Base-by-base conservation (phyloP, 2,329 filamentous ascomycete genomes). In the Curvularia sp. region DNA sequence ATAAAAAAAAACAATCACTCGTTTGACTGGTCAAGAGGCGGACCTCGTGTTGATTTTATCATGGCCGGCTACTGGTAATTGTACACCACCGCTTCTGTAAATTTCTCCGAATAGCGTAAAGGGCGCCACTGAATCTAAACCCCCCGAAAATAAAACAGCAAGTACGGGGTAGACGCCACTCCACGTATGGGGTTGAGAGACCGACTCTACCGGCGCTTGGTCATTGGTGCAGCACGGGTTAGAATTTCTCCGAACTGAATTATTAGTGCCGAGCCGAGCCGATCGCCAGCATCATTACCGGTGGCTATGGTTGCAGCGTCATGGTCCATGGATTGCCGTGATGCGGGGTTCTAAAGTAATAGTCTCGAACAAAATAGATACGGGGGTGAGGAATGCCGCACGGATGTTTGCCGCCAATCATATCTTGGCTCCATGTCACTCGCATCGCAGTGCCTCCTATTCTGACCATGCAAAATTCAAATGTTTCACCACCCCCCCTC, bases 141-240 rank as follows among this genome's bases (percentile, higher is more conserved):
- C 9, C 5, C 23, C 50, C 55, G 58, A 41, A 48, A 39, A 30
- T 36, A 53, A 49, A 5, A 49, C 47, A 55, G 45, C 21, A 55
- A 53, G 49, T 41, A 55, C 32, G 59, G 55, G 55, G 34, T 55
- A 55, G 38, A 45, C 46, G 38, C 50, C 52, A 28, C 46, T 54
- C 27, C 49, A 51, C 34, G 39, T 34, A 45, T 49, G 28, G 50
- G 47, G 18, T 54, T 32, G 36, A 47, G 34, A 19, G 47, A 51
- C 46, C 51, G 51, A 34, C 46, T 50, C 42, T 39, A 12, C 42
- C 23, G n/a, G 19, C 25, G 8, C 19, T 21, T 25, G 39, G 38
- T 58, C 34, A 64, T 64, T 64, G 61, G 61, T 64, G 61, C 61
- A 58, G 59, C 34, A 46, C 21, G 36, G 56, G 15, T 28, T 23